Conservation (phyloP, 192 early-diverging fungal genomes). For the Podila clonocystis region DNA sequence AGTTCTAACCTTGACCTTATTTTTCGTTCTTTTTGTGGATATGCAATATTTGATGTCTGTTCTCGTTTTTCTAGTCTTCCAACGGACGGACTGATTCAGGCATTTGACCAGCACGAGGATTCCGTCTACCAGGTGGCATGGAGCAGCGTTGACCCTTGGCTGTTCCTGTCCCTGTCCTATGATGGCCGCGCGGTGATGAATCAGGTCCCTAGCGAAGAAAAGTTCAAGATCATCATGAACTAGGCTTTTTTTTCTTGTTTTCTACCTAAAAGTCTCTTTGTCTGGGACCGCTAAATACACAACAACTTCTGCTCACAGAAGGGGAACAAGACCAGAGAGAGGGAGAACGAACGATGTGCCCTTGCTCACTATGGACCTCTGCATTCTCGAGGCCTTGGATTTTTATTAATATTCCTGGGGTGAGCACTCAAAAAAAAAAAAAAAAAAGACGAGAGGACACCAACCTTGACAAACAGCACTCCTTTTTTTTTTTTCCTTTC, state of each 20-base stretch:
- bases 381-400: no score
- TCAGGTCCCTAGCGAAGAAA: slow-evolving; percentile 85
- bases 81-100: slow-evolving; percentile 84
- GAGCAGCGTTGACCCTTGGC: slow-evolving; percentile 93
- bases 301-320: no score
- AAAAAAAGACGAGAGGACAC: not conserved
- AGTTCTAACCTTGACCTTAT: slow-evolving; percentile 1
- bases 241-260: not conserved
- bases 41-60: not conserved
- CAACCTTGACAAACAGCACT: not conserved
- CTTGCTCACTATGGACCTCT: no score
- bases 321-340: no score
- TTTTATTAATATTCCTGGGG: no score
- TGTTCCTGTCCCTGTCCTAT: slow-evolving; percentile 93
- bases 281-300: no score
- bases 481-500: slow-evolving; percentile 1
- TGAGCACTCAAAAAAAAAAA: not conserved
- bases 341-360: not conserved
- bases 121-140: slow-evolving; percentile 92
- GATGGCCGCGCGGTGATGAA: slow-evolving; percentile 95
- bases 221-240: slow-evolving; percentile 81
- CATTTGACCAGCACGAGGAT: slow-evolving; percentile 96
- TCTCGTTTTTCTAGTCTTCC: slow-evolving; percentile 35
- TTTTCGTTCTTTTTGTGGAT: slow-evolving; percentile 4
- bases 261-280: no score